Evolutionary conservation across 306 rosid genomes (phyloP), one percentile per base, ranked within the genome.

Genomic region (Rosa lucieae): DNA sequence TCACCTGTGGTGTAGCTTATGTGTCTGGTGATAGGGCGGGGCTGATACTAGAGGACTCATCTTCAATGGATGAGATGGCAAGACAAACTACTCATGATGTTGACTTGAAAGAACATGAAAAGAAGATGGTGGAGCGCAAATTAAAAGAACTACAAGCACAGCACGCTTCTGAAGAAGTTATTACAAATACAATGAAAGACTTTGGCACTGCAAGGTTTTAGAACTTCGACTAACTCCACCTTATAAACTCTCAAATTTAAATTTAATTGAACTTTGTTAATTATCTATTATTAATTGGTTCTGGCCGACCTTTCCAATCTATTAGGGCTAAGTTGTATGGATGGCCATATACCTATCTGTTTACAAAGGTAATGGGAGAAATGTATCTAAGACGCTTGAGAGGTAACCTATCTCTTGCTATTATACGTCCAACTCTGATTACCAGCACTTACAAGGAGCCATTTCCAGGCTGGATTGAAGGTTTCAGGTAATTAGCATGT

Each of bases 301-400:
- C 2, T 6, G 47, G 47, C 47, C 1, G 8, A 43, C 29, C 43
- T 46, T 46, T 18, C n/a, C 29, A 20, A 6, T 55, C 62, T 55
- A 52, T 1, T 51, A 88, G 91, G 61, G 85, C 89, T 55, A 87
- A 84, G 10, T 39, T 79, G 21, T 79, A 80, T 59, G 90, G 89
- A 48, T 86, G 89, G 89, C 83, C 82, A 73, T 76, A 86, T 55
- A 79, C 84, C 3, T 86, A 85, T 29, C 77, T 48, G 0, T 86
- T 82, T 14, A 88, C 92, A 12, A 86, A 86, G 40, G 88, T 86
- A 37, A 79, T 86, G 85, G 91, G 93, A 74, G 91, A 90, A 53
- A 86, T 88, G 80, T 6, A 79, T 48, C 1, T 84, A 35, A 23
- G 42, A 9, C 71, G 70, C n/a, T 58, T 6, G 1, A 80, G 76